Base-by-base conservation (phyloP, 1,284 basidiomycete genomes). In the Sporisorium reilianum region DNA sequence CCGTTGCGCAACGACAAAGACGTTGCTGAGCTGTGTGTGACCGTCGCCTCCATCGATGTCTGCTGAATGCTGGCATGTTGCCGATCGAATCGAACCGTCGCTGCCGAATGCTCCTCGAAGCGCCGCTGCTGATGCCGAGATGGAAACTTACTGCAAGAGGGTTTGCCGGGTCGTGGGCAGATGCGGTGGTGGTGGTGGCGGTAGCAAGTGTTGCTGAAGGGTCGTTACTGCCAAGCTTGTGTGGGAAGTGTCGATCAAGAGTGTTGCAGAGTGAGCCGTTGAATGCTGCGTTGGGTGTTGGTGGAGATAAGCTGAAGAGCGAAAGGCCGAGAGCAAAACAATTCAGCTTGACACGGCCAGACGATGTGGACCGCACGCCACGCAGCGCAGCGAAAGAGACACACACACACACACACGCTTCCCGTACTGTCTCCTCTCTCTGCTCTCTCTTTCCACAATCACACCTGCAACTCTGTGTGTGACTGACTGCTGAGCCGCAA, bases 331-430 rank as follows among this genome's bases (percentile, higher is more conserved):
- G 18, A 5, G 28, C 28, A 30, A 30, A 22, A 34, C 48, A 56
- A 48, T 40, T 48, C n/a, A n/a, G n/a, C 28, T 30, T 30, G 55
- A 56, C 45, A 56, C 3, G 32, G 45, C 34, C 65, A 62, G 59
- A 63, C 59, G 59, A 68, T 62, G 65, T 68, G 46, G n/a, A 41
- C 38, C 38, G n/a, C 50, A 62, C 55, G 44, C 48, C 51, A 58
- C 25, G 25, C 36, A 32, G 45, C 25, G 18, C 36, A 41, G 48
- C 52, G 28, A 55, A 40, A 56, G 49, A 48, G 3, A 64, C 45
- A 62, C 50, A 45, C 40, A 38, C 53, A 36, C 45, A 38, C 36
- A 36, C 28, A 28, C 44, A 36, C 44, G 46, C 45, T 51, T 50
- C 49, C 42, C 22, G n/a, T 44, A 25, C 30, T 42, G 14, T 10